phyloP scores from a whole-genome alignment of 192 early-diverging fungal genomes.

The Jimgerdemannia flammicorona region DNA sequence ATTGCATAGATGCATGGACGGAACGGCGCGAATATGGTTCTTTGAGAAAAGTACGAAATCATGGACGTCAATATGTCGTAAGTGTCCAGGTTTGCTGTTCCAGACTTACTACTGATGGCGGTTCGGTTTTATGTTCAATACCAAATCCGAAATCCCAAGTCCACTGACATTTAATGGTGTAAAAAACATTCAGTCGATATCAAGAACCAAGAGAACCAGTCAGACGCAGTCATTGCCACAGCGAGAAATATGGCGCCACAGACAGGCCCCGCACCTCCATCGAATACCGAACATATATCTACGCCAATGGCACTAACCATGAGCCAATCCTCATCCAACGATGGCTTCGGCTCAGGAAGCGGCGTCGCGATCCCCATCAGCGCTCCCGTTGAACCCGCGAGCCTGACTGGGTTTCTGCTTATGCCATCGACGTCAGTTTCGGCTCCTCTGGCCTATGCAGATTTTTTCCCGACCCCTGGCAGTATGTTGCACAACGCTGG shows the following conservation, averaged over 20 bases:
- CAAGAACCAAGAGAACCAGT: conserved; percentile 24
- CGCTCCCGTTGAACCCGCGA: background rate
- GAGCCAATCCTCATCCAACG: background rate
- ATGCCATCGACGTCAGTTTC: background rate
- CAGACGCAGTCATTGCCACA: conserved; percentile 29
- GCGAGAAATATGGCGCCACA: conserved; percentile 33
- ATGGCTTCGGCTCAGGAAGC: conserved; percentile 21
- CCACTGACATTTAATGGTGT: background rate
- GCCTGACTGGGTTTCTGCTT: background rate
- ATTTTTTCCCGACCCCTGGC: background rate
- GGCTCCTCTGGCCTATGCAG: background rate
- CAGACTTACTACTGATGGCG: background rate
- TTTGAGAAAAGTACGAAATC: conserved; percentile 40
- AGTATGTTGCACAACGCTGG: background rate
- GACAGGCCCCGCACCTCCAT: conserved; percentile 10
- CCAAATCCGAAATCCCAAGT: background rate
- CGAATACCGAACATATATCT: conserved; percentile 10
- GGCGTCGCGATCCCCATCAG: conserved; percentile 12
- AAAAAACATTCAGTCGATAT: conserved; percentile 24
- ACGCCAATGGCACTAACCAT: background rate
- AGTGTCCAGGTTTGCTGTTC: conserved; percentile 6
- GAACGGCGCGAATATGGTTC: conserved; percentile 73
- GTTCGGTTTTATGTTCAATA: too few species aligned
- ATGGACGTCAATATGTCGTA: conserved; percentile 61
- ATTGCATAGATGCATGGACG: conserved; percentile 56